Evolutionary conservation across 306 rosid species (phyloP).

Genomic region (Malus asiatica): DNA sequence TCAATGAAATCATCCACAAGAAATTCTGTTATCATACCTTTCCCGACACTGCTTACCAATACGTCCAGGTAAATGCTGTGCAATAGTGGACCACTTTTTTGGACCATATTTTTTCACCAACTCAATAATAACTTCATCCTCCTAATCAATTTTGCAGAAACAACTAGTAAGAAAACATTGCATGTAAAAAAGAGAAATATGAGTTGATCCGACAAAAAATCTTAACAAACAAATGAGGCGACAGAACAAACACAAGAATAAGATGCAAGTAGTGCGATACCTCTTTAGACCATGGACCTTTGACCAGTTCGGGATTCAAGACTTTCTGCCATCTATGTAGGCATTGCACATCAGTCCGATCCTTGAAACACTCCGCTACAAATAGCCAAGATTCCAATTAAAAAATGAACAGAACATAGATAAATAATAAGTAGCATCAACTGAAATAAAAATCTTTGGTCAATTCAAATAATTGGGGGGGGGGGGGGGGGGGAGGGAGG

Average conservation of each 20-base stretch:
- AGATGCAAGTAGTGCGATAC: conserved; percentile 27
- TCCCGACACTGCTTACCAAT: conserved; percentile 99
- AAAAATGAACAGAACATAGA: conserved; percentile 9
- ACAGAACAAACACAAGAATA: conserved; percentile 8
- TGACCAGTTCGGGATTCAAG: conserved; percentile 91
- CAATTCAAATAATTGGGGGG: background rate
- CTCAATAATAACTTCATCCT: conserved; percentile 74
- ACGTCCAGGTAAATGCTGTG: conserved; percentile 92
- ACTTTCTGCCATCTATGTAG: conserved; percentile 99
- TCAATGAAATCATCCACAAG: background rate
- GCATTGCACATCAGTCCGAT: conserved; percentile 96
- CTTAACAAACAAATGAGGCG: background rate
- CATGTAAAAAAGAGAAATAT: background rate
- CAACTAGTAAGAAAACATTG: conserved; percentile 12
- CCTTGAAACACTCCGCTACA: conserved; percentile 92
- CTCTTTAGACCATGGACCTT: conserved; percentile 99
- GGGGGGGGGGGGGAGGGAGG: background rate
- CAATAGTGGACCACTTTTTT: conserved; percentile 94
- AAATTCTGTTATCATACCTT: conserved; percentile 53
- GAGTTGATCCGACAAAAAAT: background rate
- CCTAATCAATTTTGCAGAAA: conserved; percentile 45
- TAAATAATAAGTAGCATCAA: conserved; percentile 7
- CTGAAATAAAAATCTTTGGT: background rate
- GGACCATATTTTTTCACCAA: conserved; percentile 80
- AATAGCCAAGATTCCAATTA: conserved; percentile 26